These are phyloP conservation scores for Kluyveromyces nonfermentans DNA, from an alignment of 805 yeast species.

Conservation along the genomic window DNA sequence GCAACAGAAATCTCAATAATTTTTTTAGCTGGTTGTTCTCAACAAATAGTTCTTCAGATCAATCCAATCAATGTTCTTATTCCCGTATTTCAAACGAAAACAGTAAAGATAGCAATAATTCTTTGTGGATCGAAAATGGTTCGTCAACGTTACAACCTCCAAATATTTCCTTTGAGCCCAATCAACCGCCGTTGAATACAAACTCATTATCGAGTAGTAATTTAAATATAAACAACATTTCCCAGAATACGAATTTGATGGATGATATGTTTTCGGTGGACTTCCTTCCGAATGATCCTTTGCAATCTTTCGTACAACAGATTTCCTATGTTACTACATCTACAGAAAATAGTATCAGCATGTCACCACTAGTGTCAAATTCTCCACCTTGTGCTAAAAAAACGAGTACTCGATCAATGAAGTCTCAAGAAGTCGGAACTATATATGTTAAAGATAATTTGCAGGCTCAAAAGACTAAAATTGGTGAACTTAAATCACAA, in stretches of 20 bases:
- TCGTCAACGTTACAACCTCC: background rate
- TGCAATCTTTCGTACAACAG: constrained; percentile 17
- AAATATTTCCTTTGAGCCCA: background rate
- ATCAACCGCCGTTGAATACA: background rate
- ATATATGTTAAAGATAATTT: constrained; percentile 13
- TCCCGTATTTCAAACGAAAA: background rate
- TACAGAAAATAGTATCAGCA: constrained; percentile 1
- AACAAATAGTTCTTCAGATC: background rate
- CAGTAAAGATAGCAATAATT: background rate
- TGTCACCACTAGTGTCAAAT: background rate
- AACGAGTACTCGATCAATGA: background rate
- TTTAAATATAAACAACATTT: too few species aligned
- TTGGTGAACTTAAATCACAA: constrained; percentile 11
- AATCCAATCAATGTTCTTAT: background rate
- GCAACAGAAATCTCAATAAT: constrained; percentile 6
- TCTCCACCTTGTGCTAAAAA: background rate
- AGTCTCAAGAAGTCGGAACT: constrained; percentile 8
- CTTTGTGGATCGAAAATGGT: background rate
- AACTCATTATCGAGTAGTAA: background rate
- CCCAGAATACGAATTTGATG: constrained; percentile 1
- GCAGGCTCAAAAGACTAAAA: constrained; percentile 13
- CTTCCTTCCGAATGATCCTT: constrained; percentile 14
- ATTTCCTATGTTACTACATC: constrained; percentile 4
- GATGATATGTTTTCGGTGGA: constrained; percentile 14
- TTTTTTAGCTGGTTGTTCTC: constrained; percentile 16